phyloP scores from a whole-genome alignment of 805 yeast species.

The Pichia nakasei region DNA sequence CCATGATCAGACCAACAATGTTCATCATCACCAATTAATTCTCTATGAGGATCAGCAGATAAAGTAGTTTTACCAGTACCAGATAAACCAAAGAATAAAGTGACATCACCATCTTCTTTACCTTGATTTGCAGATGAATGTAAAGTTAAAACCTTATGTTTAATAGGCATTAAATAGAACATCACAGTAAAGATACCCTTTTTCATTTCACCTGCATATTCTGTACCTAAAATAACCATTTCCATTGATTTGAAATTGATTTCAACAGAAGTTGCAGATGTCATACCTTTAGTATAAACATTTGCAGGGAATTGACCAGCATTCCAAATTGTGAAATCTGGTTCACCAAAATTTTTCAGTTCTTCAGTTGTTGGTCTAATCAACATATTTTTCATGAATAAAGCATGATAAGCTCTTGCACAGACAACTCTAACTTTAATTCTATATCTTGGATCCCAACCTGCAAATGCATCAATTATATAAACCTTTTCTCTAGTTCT shows the following conservation, averaged over 20 bases:
- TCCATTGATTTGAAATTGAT: constrained; percentile 96
- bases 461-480: constrained; percentile 95
- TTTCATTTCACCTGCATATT: constrained; percentile 99
- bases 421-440: constrained; percentile 92
- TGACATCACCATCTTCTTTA: constrained; percentile 68
- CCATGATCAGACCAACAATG: constrained; percentile 99
- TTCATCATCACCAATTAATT: constrained; percentile 96
- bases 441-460: constrained; percentile 98
- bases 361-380: constrained; percentile 92
- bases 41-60: constrained; percentile 91
- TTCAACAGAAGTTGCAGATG: constrained; percentile 91
- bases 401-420: constrained; percentile 97
- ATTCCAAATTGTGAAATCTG: constrained; percentile 96
- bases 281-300: constrained; percentile 93
- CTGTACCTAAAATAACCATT: constrained; percentile 97
- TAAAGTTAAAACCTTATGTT: constrained; percentile 80
- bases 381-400: constrained; percentile 97
- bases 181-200: constrained; percentile 98
- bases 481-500: constrained; percentile 92
- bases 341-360: constrained; percentile 84
- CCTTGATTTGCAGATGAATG: constrained; percentile 97
- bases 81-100: constrained; percentile 91
- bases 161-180: constrained; percentile 98
- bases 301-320: constrained; percentile 99
- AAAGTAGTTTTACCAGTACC: constrained; percentile 98